Evolutionary conservation across 352 stramenopile genomes (phyloP), one percentile per base, ranked within the genome.

Genomic region (Globisporangium iwayamae): DNA sequence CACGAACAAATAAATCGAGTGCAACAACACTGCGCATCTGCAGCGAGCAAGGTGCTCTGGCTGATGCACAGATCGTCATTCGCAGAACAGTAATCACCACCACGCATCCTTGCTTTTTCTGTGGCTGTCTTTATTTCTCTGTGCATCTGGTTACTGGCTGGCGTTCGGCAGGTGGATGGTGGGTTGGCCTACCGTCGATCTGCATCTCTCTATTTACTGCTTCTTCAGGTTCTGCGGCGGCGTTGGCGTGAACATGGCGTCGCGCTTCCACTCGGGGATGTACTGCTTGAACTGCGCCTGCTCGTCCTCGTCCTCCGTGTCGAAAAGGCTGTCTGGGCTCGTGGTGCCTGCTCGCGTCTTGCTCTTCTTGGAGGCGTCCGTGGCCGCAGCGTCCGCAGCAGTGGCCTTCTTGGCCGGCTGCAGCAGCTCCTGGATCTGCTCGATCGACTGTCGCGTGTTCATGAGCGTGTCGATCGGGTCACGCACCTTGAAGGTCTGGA

Each of bases 401-500:
- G 67, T 68, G 58, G 57, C 46, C 22, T 70, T 65, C 57, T 65
- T 65, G 43, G 73, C 69, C 4, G 79, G 79, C 63, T 83, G 77
- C 11, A 93, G 66, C 71, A 83, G 60, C 57, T 75, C 67, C 67
- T 89, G 65, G 36, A 88, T 75, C 60, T 83, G 68, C 51, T 85
- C 72, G 2, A 93, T 69, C 67, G 84, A 78, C 72, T 88, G 54
- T 66, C 82, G 84, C 65, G 82, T 93, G 73, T 93, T 93, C 80
- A 93, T 90, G 46, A 93, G 71, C 64, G 83, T 79, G 72, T 93
- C 84, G 60, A 93, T 71, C 47, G 84, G 81, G 74, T 93, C 83
- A 66, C 83, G 80, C 11, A 95, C 69, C 74, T 95, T 92, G 77
- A 94, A 94, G 11, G 85, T 92, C 74, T 89, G 72, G 75, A 93